These are phyloP conservation scores for Colletotrichum musae DNA, from an alignment of 2,329 filamentous ascomycete species.

Conservation along the genomic window DNA sequence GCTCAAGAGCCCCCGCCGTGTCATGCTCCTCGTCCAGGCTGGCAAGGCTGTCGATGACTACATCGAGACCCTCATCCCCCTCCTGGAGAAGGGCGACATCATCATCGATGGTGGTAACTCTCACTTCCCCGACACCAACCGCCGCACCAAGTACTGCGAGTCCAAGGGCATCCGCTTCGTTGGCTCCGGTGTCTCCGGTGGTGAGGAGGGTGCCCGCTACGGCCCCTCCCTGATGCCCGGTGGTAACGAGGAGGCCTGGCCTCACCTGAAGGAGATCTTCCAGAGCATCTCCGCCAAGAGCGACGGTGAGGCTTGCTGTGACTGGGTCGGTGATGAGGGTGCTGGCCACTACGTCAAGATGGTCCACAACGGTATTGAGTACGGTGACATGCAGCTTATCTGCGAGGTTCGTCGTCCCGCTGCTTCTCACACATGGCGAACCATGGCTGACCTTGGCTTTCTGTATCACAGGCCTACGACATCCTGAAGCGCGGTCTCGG, in stretches of 20 bases:
- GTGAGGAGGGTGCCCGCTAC: conserved; percentile 98
- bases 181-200: conserved; percentile 96
- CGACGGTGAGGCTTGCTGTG: conserved; percentile 96
- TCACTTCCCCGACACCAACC: conserved; percentile 99
- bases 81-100: conserved; percentile 90
- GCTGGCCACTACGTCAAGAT: conserved; percentile 99
- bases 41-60: conserved; percentile 98
- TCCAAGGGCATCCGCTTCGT: conserved; percentile 95
- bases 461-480: conserved; percentile 84
- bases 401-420: conserved; percentile 80
- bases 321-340: conserved; percentile 99
- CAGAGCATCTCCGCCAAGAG: conserved; percentile 98
- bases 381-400: conserved; percentile 99
- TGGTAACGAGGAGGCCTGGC: conserved; percentile 98
- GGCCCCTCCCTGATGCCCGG: conserved; percentile 99
- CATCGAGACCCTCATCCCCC: conserved; percentile 93
- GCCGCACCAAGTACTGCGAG: conserved; percentile 90
- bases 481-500: conserved; percentile 99
- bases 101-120: conserved; percentile 99
- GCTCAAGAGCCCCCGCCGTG: conserved; percentile 95
- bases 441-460: conserved; percentile 43
- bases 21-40: conserved; percentile 99
- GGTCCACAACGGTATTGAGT: conserved; percentile 99
- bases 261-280: conserved; percentile 98
- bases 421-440: neutral